Evolutionary conservation across 2,329 filamentous ascomycete genomes (phyloP).

Genomic region (Teratosphaeria destructans): DNA sequence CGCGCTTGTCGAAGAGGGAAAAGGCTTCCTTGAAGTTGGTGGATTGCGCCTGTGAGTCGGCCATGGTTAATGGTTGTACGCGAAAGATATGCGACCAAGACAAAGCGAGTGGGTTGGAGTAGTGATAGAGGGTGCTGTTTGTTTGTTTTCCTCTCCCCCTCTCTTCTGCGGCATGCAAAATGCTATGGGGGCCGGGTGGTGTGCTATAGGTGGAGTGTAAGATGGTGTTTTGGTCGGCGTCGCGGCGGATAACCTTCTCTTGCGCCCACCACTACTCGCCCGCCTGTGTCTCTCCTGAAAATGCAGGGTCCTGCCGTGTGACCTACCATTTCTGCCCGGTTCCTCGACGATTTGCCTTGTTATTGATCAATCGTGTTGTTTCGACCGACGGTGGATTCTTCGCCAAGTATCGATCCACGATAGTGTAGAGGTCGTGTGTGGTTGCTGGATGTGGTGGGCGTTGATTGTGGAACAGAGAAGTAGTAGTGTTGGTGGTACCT

Average conservation of each 20-base stretch:
- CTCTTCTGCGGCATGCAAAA: background rate
- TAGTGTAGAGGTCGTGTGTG: background rate
- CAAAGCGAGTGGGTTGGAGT: background rate
- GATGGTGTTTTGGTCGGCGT: background rate
- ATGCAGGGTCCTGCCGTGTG: background rate
- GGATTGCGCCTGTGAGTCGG: conserved; percentile 54
- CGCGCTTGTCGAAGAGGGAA: conserved; percentile 98
- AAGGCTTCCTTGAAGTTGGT: conserved; percentile 99
- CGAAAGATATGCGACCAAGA: background rate
- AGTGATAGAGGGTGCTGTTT: background rate
- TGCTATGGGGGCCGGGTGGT: background rate
- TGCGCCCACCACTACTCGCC: background rate
- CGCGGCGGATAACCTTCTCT: background rate
- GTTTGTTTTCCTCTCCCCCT: background rate
- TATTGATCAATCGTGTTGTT: background rate
- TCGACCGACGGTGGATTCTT: background rate
- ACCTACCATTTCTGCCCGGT: background rate
- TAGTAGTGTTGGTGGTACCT: background rate
- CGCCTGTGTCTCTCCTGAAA: background rate
- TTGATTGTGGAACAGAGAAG: background rate
- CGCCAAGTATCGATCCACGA: background rate
- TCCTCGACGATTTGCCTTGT: background rate
- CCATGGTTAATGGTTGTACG: conserved; percentile 15
- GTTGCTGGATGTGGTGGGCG: background rate
- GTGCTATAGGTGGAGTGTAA: background rate